Evolutionary conservation across 2,329 filamentous ascomycete species (phyloP).

Genomic region (Scedosporium apiospermum): DNA sequence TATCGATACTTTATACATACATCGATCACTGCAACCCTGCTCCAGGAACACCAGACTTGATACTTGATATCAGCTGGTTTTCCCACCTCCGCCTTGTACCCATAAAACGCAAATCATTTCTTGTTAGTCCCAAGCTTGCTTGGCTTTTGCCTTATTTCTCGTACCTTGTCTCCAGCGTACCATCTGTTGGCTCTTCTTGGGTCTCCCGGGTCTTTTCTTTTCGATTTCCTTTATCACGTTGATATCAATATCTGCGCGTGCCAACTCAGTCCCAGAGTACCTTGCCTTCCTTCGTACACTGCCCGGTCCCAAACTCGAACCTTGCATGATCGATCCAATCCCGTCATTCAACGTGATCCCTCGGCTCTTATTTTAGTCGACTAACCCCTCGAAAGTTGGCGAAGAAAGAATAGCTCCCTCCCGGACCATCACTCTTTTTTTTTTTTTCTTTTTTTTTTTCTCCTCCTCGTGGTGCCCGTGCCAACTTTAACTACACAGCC

Average conservation of each 20-base stretch:
- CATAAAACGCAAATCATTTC: not conserved
- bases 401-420: not conserved
- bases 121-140: not conserved
- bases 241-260: not conserved
- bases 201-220: not conserved
- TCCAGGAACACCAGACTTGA: not conserved
- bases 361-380: not conserved
- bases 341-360: not conserved
- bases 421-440: not conserved
- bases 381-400: not conserved
- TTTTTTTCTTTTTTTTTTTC: not conserved
- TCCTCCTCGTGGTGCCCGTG: not conserved
- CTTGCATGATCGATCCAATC: not conserved
- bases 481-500: not conserved
- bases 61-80: not conserved
- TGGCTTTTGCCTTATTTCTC: not conserved
- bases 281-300: not conserved
- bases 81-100: not conserved
- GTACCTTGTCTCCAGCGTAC: not conserved
- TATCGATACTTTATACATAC: constrained; percentile 1
- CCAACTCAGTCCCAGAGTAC: not conserved
- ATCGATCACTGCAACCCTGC: not conserved
- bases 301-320: not conserved
- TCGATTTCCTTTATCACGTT: not conserved
- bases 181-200: not conserved